phyloP scores from a whole-genome alignment of 345 rosid genomes.

The Populus pruinosa region DNA sequence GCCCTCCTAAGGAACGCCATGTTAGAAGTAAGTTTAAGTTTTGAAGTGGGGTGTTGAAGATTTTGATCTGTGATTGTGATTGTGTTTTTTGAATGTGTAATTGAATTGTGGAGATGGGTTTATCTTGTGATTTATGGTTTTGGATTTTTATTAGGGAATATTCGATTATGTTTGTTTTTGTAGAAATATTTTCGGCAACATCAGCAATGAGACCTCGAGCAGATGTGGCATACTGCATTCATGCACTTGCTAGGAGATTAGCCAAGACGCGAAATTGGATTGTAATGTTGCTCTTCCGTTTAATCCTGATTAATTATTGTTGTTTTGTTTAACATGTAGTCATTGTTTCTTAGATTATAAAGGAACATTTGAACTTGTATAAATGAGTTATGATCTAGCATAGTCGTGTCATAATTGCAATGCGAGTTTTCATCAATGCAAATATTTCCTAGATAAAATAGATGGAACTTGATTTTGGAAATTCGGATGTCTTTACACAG shows the following conservation, averaged over 20 bases:
- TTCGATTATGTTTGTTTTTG: background rate
- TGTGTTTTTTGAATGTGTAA: background rate
- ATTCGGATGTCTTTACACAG: constrained; percentile 28
- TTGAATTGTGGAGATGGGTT: background rate
- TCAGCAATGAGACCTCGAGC: constrained; percentile 84
- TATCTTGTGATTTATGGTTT: background rate
- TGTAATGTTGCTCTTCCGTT: constrained; percentile 36
- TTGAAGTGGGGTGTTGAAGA: background rate
- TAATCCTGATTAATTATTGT: background rate
- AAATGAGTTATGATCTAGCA: background rate
- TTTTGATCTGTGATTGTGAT: background rate
- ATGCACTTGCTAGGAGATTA: constrained; percentile 78
- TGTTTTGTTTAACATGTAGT: background rate
- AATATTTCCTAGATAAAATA: background rate
- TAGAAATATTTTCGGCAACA: constrained; percentile 87
- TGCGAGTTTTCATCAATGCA: background rate
- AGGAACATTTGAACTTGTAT: background rate
- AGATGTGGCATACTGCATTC: constrained; percentile 92
- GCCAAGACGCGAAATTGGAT: constrained; percentile 84
- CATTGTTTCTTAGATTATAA: background rate
- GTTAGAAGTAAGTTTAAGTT: constrained; percentile 60
- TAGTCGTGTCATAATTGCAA: background rate
- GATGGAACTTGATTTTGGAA: background rate
- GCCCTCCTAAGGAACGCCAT: constrained; percentile 96
- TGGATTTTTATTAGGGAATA: background rate